A percentile compares a stretch with the other conserved stretches of the same genome.
These are phyloP conservation scores for Neurospora sp. DNA, from an alignment of 495 filamentous ascomycete genomes.

Conservation along the genomic window DNA sequence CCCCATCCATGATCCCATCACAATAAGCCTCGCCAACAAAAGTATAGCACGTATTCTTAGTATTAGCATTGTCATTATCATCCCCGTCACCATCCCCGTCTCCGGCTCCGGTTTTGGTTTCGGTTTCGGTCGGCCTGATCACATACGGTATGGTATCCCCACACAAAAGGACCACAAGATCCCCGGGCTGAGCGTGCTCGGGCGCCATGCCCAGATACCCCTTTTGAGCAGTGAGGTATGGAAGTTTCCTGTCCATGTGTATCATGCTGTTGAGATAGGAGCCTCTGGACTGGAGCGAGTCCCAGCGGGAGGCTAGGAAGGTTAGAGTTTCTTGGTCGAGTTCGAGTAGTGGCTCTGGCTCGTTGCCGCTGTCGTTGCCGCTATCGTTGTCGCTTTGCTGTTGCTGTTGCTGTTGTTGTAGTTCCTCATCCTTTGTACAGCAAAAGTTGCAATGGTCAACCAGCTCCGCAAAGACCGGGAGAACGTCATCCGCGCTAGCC, in stretches of 20 bases:
- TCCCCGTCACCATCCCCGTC: too few species aligned
- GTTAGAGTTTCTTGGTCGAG: not conserved
- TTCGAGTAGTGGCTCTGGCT: not conserved
- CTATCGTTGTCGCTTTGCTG: not conserved
- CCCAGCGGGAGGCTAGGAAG: too few species aligned
- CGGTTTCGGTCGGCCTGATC: not conserved
- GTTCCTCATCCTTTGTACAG: not conserved
- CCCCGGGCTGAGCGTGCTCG: not conserved
- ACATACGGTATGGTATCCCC: conserved; percentile 8
- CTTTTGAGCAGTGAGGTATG: conserved; percentile 4
- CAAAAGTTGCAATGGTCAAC: not conserved
- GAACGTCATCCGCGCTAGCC: not conserved
- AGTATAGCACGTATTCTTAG: not conserved
- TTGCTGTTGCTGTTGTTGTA: not conserved
- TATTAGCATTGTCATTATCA: not conserved
- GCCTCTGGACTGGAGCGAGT: not conserved
- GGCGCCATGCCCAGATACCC: conserved; percentile 12
- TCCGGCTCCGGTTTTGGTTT: too few species aligned
- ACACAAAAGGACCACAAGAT: conserved; percentile 6
- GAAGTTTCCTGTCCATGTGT: conserved; percentile 1
- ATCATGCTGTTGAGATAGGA: not conserved
- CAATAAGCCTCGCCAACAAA: conserved; percentile 11
- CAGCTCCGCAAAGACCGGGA: not conserved
- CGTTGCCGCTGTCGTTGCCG: not conserved
- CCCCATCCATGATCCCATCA: conserved; percentile 13